Percentiles rank a stretch among this genome's conserved stretches.
phyloP scores from a whole-genome alignment of 2,329 filamentous ascomycete genomes.

The Fusarium sarcochroum region DNA sequence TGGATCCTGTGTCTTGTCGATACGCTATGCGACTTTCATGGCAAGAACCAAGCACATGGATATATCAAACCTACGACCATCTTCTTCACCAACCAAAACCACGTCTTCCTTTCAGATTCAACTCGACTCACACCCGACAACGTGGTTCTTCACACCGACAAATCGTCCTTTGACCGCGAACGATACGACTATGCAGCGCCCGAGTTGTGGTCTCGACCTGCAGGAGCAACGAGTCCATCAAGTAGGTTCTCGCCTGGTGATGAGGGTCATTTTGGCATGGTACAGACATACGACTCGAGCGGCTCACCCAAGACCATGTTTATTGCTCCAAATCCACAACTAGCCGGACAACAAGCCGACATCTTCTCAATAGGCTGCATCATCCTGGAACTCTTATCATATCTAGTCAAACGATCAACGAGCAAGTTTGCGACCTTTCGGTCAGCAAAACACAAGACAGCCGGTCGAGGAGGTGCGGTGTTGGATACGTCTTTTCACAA shows the following conservation, averaged over 20 bases:
- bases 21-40: constrained; percentile 77
- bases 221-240: constrained; percentile 53
- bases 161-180: constrained; percentile 73
- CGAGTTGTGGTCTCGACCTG: constrained; percentile 70
- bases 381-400: constrained; percentile 78
- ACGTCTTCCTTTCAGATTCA: constrained; percentile 77
- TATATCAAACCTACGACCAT: constrained; percentile 80
- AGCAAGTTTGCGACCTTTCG: constrained; percentile 77
- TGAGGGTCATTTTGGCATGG: constrained; percentile 54
- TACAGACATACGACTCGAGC: constrained; percentile 47
- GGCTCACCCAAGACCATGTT: constrained; percentile 52
- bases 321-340: constrained; percentile 58
- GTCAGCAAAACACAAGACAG: constrained; percentile 72
- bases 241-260: constrained; percentile 56
- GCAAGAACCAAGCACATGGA: constrained; percentile 73
- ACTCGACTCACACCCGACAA: constrained; percentile 62
- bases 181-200: constrained; percentile 81
- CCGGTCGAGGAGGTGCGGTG: constrained; percentile 71
- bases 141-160: constrained; percentile 59
- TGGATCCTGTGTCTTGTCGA: constrained; percentile 83
- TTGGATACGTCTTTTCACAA: constrained; percentile 80
- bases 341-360: constrained; percentile 73
- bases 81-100: constrained; percentile 74
- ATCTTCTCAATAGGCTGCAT: constrained; percentile 81
- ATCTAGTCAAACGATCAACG: constrained; percentile 76